Evolutionary conservation across 805 yeast species (phyloP).

Genomic region (Hanseniaspora jakobsenii): DNA sequence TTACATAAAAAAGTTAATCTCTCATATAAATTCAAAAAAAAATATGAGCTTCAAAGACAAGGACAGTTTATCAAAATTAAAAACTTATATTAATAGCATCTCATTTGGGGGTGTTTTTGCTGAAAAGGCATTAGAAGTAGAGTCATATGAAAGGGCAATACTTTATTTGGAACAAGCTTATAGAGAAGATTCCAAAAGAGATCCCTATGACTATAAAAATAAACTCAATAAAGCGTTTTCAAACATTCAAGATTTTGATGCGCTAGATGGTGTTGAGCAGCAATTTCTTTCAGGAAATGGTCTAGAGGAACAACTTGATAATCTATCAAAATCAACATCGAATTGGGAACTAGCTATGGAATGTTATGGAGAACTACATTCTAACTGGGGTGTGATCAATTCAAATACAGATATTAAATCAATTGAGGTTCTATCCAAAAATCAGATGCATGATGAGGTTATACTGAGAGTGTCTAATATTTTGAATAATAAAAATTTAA

Average conservation of each 20-base stretch:
- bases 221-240: slow-evolving; percentile 69
- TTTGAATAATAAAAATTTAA: background rate
- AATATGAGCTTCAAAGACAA: slow-evolving; percentile 28
- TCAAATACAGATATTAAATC: slow-evolving; percentile 21
- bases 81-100: slow-evolving; percentile 38
- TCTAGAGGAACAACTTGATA: slow-evolving; percentile 62
- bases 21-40: slow-evolving; percentile 26
- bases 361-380: slow-evolving; percentile 51
- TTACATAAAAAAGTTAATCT: slow-evolving; percentile 67
- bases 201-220: slow-evolving; percentile 28
- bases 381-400: slow-evolving; percentile 28
- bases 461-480: background rate
- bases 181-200: slow-evolving; percentile 25
- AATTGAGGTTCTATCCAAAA: slow-evolving; percentile 2
- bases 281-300: slow-evolving; percentile 51
- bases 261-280: slow-evolving; percentile 74
- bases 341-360: slow-evolving; percentile 82
- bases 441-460: slow-evolving; percentile 6
- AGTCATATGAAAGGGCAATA: slow-evolving; percentile 76
- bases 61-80: slow-evolving; percentile 31
- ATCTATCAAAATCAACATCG: slow-evolving; percentile 63
- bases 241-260: slow-evolving; percentile 77
- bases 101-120: slow-evolving; percentile 60
- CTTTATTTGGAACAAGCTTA: slow-evolving; percentile 71
- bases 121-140: slow-evolving; percentile 65